Evolutionary conservation across 2,329 filamentous ascomycete species (phyloP).

Genomic region (Colletotrichum lindemuthianum): DNA sequence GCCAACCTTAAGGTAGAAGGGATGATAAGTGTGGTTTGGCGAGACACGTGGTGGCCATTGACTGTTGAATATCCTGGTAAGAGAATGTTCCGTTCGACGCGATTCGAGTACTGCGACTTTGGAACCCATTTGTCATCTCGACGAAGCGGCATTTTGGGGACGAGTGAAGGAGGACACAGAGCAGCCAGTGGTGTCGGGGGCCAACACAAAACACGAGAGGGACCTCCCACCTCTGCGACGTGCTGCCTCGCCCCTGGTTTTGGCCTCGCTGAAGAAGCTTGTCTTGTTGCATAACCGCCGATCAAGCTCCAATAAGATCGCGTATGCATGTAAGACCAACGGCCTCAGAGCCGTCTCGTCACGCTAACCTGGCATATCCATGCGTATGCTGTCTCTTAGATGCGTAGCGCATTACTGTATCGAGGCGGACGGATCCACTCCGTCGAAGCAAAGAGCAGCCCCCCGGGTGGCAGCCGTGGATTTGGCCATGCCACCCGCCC

Average conservation of each 20-base stretch:
- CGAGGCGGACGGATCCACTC: not conserved
- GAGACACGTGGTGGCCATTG: slow-evolving; percentile 34
- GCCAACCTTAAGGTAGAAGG: not conserved
- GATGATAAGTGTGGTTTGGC: slow-evolving; percentile 14
- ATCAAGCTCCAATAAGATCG: too few relatives aligned
- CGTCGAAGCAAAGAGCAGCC: slow-evolving; percentile 17
- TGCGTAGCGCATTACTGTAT: slow-evolving; percentile 7
- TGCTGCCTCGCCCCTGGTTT: slow-evolving; percentile 25
- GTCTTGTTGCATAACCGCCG: slow-evolving; percentile 32
- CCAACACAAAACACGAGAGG: not conserved
- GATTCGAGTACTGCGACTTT: slow-evolving; percentile 26
- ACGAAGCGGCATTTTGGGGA: not conserved
- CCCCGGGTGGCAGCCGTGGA: not conserved
- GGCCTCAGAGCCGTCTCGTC: too few relatives aligned
- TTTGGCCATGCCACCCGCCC: slow-evolving; percentile 24
- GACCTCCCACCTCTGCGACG: slow-evolving; percentile 19
- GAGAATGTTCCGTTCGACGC: slow-evolving; percentile 9
- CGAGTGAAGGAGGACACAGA: not conserved
- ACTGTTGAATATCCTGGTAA: not conserved
- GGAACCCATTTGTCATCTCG: slow-evolving; percentile 11
- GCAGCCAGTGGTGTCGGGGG: not conserved
- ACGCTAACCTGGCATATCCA: slow-evolving; percentile 30
- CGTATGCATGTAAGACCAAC: too few relatives aligned
- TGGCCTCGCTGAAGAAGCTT: slow-evolving; percentile 32
- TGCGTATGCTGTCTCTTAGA: not conserved